Evolutionary conservation across 1,284 basidiomycete species (phyloP).

Genomic region (Microbotryomycetes sp.): DNA sequence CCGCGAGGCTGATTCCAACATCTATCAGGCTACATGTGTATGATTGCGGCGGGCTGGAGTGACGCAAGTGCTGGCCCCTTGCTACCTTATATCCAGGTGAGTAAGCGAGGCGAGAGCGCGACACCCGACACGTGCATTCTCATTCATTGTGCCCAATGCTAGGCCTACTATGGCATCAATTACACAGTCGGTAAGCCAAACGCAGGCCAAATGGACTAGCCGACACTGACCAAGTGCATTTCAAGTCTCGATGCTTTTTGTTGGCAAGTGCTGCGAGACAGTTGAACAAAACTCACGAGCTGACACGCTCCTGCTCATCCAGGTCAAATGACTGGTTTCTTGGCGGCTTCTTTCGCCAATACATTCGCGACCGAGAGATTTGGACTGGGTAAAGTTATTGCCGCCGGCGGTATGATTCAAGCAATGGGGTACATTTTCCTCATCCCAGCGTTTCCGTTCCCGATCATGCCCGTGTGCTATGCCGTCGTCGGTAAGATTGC

Average conservation of each 20-base stretch:
- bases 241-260: conserved; percentile 17
- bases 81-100: conserved; percentile 24
- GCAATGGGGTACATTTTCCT: conserved; percentile 18
- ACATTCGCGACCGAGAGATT: not conserved
- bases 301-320: not conserved
- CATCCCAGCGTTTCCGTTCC: conserved; percentile 26
- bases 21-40: not conserved
- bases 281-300: not conserved
- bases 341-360: not conserved
- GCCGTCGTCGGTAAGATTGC: conserved; percentile 13
- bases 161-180: conserved; percentile 10
- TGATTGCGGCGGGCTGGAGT: conserved; percentile 17
- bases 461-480: conserved; percentile 19
- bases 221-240: not conserved
- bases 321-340: conserved; percentile 16
- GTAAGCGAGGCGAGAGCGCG: not conserved
- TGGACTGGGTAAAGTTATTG: conserved; percentile 28
- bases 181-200: conserved; percentile 9
- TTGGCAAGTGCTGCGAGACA: conserved; percentile 3
- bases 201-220: not conserved
- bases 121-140: not conserved
- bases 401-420: conserved; percentile 16
- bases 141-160: not conserved
- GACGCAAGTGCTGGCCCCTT: conserved; percentile 15
- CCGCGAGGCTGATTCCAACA: not conserved